Base-by-base conservation (phyloP, 163 green algal genomes). In the Smithsoniella earleae region DNA sequence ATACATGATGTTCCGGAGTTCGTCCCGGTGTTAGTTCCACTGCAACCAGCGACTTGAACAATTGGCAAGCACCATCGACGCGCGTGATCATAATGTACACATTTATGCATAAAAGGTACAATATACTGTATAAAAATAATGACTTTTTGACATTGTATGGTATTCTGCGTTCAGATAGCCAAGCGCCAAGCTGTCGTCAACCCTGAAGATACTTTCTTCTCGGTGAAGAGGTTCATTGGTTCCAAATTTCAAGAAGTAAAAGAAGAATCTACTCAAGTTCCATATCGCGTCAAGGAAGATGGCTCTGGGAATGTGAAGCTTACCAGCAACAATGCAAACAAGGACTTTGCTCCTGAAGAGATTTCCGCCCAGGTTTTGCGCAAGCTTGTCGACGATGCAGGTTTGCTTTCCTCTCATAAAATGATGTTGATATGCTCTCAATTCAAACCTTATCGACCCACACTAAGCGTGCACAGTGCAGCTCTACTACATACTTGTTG, bases 121-220 rank as follows among this genome's bases (percentile, higher is more conserved):
- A n/a, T n/a, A n/a, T n/a, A n/a, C n/a, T n/a, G n/a, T n/a, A n/a
- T n/a, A n/a, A n/a, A n/a, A n/a, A n/a, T n/a, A n/a, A n/a, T n/a
- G n/a, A n/a, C n/a, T n/a, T n/a, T n/a, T n/a, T n/a, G n/a, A n/a
- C n/a, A n/a, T n/a, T n/a, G n/a, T n/a, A n/a, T n/a, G n/a, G n/a
- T n/a, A n/a, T n/a, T n/a, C n/a, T n/a, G n/a, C n/a, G n/a, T 52
- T 65, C 87, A 96, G 90, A 98, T 99, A 66, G 94, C 94, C 66
- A 98, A 98, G 87, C 87, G 94, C 46, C 94, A 99, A 84, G 94
- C 85, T 1, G 94, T 99, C 54, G 94, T 99, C 3, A 99, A 99
- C 86, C 92, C 94, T 3, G 92, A 97, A 82, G 98, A 99, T 85
- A 99, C 94, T 38, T 99, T 99, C 82, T 97, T 96, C 84, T 96